A percentile compares a stretch with the other conserved stretches of the same genome.
Conservation (phyloP, 305 asterid species). For the Plantago coronopus region DNA sequence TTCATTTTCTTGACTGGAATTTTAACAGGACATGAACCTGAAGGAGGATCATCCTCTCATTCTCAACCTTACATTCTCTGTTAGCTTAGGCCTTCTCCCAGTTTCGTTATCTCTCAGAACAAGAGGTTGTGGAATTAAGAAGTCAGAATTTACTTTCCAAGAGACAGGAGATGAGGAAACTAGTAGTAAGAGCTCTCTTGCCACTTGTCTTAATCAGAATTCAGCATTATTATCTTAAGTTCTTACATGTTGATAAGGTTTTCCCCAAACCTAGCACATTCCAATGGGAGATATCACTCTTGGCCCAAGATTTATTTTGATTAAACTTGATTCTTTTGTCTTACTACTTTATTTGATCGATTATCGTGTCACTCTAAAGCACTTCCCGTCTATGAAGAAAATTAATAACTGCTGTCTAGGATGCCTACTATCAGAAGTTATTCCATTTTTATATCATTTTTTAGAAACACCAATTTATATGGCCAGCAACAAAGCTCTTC, state of each 20-base stretch:
- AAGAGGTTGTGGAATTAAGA: constrained; percentile 88
- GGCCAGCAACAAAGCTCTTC: background rate
- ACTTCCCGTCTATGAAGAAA: constrained; percentile 20
- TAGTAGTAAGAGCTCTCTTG: constrained; percentile 48
- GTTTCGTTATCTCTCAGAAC: constrained; percentile 60
- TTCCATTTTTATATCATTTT: too few species aligned
- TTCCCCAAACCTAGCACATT: constrained; percentile 6
- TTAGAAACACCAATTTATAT: constrained; percentile 5
- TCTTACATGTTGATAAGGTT: constrained; percentile 10
- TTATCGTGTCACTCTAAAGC: too few species aligned
- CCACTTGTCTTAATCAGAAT: background rate
- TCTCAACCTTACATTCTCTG: constrained; percentile 65
- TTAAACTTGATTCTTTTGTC: constrained; percentile 5
- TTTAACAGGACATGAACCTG: constrained; percentile 61
- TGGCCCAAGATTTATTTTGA: background rate
- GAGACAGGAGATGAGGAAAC: constrained; percentile 62
- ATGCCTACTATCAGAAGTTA: background rate
- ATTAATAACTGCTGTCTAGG: constrained; percentile 8
- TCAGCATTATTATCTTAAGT: background rate
- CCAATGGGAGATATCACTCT: background rate
- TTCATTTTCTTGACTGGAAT: constrained; percentile 28
- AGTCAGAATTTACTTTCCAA: constrained; percentile 62
- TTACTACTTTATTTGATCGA: constrained; percentile 8
- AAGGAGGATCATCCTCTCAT: constrained; percentile 95
- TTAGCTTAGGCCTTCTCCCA: constrained; percentile 94